A percentile compares a stretch with the other conserved stretches of the same genome.
These are phyloP conservation scores for Rhytidiadelphus loreus DNA, from an alignment of 225 moss, liverwort and hornwort genomes.

Conservation along the genomic window DNA sequence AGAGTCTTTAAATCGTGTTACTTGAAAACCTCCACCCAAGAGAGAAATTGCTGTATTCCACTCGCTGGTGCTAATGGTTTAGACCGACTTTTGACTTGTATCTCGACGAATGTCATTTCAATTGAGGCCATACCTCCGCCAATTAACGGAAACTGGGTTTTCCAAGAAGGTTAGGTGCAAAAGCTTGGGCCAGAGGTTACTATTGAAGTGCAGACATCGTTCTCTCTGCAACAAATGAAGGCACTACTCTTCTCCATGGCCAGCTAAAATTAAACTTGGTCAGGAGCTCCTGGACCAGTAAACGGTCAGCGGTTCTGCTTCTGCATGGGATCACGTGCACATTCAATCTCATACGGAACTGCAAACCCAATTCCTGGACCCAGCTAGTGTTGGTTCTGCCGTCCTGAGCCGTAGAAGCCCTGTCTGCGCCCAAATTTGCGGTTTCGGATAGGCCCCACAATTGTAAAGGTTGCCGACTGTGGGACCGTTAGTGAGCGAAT, in stretches of 20 bases:
- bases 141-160: too few species aligned
- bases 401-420: too few species aligned
- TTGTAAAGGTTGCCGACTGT: not conserved
- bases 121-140: not conserved
- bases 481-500: not conserved
- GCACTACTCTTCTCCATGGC: not conserved
- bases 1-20: not conserved
- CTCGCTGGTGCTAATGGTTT: not conserved
- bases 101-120: not conserved
- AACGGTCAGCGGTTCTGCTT: not conserved
- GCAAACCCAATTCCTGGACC: not conserved
- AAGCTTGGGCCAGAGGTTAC: not conserved
- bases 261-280: not conserved
- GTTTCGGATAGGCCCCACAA: too few species aligned
- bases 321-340: not conserved
- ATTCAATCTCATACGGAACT: not conserved
- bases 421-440: too few species aligned
- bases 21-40: not conserved
- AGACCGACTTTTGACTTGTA: not conserved
- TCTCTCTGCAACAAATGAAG: not conserved
- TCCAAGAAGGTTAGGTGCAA: not conserved
- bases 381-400: not conserved
- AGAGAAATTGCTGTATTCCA: not conserved
- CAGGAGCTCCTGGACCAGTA: not conserved
- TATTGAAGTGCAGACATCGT: not conserved